These are phyloP conservation scores for Coemansia sp. DNA, from an alignment of 192 early-diverging fungal species.

Conservation along the genomic window DNA sequence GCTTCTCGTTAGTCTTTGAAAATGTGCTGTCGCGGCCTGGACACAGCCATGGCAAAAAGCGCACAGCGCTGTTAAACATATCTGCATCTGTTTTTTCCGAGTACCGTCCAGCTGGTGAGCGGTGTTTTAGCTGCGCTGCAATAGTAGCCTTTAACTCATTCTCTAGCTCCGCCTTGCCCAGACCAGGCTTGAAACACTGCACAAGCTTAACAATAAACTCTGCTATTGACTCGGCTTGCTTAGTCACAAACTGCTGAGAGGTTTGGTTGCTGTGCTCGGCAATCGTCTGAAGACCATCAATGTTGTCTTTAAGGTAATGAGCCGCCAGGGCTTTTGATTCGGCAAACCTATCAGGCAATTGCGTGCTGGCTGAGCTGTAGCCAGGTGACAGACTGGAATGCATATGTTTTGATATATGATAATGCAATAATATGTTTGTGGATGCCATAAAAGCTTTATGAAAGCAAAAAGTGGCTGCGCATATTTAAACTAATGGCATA, in stretches of 20 bases:
- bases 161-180: not conserved
- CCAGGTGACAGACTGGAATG: no score
- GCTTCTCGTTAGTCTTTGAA: not conserved
- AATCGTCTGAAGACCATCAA: not conserved
- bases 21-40: not conserved
- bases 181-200: not conserved
- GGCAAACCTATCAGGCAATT: not conserved
- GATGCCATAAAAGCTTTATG: no score
- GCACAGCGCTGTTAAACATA: not conserved
- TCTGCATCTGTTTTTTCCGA: not conserved
- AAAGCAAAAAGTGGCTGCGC: no score
- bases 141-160: not conserved
- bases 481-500: no score
- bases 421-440: no score
- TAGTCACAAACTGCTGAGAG: not conserved
- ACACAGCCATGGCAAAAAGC: not conserved
- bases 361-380: no score
- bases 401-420: no score
- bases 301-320: not conserved
- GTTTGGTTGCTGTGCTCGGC: not conserved
- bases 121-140: not conserved
- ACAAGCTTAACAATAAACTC: not conserved
- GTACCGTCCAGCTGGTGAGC: not conserved
- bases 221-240: not conserved
- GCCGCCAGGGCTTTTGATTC: not conserved